These are phyloP conservation scores for Helianthus tuberosus DNA, from an alignment of 129 eudicot genomes.

Conservation along the genomic window DNA sequence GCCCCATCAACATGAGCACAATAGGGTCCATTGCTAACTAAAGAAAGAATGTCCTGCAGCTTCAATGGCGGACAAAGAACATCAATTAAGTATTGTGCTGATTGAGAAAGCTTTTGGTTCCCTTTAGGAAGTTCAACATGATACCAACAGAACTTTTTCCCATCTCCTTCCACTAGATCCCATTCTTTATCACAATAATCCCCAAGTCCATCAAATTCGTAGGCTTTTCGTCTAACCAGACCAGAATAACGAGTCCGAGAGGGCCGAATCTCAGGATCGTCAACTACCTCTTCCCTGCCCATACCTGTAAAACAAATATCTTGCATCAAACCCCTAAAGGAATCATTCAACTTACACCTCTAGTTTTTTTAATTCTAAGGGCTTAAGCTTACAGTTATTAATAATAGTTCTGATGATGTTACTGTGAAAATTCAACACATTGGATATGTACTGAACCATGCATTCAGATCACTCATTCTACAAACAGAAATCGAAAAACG, in stretches of 20 bases:
- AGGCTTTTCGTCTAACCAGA: conserved; percentile 63
- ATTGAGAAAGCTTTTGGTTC: conserved; percentile 80
- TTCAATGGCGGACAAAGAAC: conserved; percentile 93
- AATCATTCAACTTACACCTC: too few relatives aligned
- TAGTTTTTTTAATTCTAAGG: too few relatives aligned
- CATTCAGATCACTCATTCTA: too few relatives aligned
- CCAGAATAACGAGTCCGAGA: conserved; percentile 50
- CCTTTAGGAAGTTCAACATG: conserved; percentile 93
- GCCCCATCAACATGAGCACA: conserved; percentile 97
- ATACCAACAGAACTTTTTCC: conserved; percentile 93
- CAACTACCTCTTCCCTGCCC: too few relatives aligned
- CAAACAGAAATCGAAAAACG: too few relatives aligned
- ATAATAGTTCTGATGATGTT: too few relatives aligned
- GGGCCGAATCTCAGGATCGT: too few relatives aligned
- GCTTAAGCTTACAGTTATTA: too few relatives aligned
- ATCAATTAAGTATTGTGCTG: conserved; percentile 87
- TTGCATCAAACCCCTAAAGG: too few relatives aligned
- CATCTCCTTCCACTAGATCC: conserved; percentile 76
- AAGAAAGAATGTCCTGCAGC: conserved; percentile 85
- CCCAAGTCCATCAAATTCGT: conserved; percentile 89
- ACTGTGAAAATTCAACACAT: too few relatives aligned
- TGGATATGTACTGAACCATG: too few relatives aligned
- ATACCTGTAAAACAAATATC: too few relatives aligned
- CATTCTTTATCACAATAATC: conserved; percentile 86
- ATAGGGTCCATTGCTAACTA: conserved; percentile 89